Evolutionary conservation across 257 asterid species (phyloP).

Genomic region (Capsicum pubescens): DNA sequence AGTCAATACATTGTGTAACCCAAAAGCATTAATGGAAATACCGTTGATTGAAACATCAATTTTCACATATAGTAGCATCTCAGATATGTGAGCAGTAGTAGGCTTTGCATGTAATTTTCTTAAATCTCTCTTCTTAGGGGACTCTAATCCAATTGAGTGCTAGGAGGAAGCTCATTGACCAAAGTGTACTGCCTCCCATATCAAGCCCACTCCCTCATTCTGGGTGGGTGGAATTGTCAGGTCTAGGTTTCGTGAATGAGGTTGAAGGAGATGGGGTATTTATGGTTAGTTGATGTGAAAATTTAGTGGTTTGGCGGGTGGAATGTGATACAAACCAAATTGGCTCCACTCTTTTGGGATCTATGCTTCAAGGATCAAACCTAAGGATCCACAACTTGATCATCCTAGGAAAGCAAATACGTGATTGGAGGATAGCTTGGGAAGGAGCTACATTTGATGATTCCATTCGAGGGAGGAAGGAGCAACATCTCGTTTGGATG

Average conservation of each 20-base stretch:
- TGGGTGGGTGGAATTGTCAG: neutral
- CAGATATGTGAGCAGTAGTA: neutral
- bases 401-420: too few relatives aligned
- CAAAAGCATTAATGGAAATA: neutral
- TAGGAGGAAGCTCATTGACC: constrained; percentile 1
- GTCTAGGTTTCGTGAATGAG: neutral
- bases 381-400: too few relatives aligned
- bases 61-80: constrained; percentile 6
- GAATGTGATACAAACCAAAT: too few relatives aligned
- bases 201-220: neutral
- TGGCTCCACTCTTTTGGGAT: too few relatives aligned
- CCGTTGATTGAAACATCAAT: neutral
- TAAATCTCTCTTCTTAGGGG: neutral
- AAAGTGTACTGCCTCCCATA: constrained; percentile 5
- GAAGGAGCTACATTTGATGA: too few relatives aligned
- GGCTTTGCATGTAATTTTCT: neutral
- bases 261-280: neutral
- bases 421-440: too few relatives aligned
- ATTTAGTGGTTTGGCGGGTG: neutral
- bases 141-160: neutral
- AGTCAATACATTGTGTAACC: neutral
- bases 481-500: too few relatives aligned
- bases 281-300: neutral
- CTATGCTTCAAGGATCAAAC: too few relatives aligned
- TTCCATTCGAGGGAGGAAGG: too few relatives aligned